Conservation (phyloP, 2,329 filamentous ascomycete species). For the Sporothrix euskadiensis region DNA sequence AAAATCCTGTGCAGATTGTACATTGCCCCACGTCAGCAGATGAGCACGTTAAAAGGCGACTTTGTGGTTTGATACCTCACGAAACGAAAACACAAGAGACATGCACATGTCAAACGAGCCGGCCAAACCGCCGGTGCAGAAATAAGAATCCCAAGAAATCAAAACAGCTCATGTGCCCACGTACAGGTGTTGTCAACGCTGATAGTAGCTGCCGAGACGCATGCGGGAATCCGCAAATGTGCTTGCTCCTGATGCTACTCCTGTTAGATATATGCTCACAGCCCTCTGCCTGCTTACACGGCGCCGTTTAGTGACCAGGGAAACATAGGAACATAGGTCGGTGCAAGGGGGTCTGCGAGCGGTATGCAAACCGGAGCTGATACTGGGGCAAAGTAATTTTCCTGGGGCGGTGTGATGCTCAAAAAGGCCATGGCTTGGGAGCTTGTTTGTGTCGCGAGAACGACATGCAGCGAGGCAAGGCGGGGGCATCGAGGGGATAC, state of each 20-base stretch:
- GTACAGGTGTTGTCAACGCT: neutral
- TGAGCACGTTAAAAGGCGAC: neutral
- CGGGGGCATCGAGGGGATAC: neutral
- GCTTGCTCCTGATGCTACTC: neutral
- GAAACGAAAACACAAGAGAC: neutral
- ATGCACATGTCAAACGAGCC: neutral
- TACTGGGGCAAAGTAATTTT: neutral
- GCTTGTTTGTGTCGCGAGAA: neutral
- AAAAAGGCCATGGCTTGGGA: neutral
- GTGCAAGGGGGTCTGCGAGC: slow-evolving; percentile 15
- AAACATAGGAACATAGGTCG: neutral
- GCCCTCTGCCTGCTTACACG: neutral
- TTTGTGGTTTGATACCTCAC: neutral
- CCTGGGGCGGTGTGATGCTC: neutral
- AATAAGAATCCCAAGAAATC: neutral
- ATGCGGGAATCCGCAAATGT: neutral
- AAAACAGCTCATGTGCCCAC: slow-evolving; percentile 10
- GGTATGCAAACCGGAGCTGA: neutral
- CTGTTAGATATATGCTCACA: neutral
- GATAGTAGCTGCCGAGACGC: neutral
- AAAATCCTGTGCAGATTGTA: neutral
- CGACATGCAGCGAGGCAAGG: neutral
- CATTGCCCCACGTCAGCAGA: slow-evolving; percentile 2
- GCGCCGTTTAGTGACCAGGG: neutral
- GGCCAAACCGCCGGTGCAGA: neutral